Evolutionary conservation across 176 grass and related monocot genomes (phyloP), one percentile per base, ranked within the genome.

Genomic region (Rhipidocladum racemiflorum): DNA sequence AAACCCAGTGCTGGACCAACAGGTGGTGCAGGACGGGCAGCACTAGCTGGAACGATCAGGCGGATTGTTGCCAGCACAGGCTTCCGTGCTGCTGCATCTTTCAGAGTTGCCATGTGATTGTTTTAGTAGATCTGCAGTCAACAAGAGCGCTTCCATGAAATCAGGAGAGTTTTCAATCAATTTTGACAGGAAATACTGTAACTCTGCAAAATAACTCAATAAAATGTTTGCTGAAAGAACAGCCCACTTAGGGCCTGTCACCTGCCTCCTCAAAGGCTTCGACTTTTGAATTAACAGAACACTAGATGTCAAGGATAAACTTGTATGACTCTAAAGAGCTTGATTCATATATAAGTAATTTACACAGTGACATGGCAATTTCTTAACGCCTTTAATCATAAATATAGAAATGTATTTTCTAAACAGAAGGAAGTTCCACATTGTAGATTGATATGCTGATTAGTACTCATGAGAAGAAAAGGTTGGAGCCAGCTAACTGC

Each of bases 11-110:
- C 92, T 40, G 92, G 90, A 15, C 90, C 90, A 55, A 97, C 90
- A 23, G 95, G 95, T 35, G 95, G 92, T 14, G 84, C 95, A 38
- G 92, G 92, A n/a, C 90, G 90, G 16, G 90, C 95, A 18, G 83
- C 92, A 45, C 90, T 92, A 17, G 90, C 92, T 0, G 95, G 88
- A 28, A 97, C 95, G 0, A 89, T 88, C 51, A 93, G 84, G 50
- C 92, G 88, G 84, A 94, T 91, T 30, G 92, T 97, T 30, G 95
- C 92, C n/a, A 88, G 70, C 63, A 97, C 62, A 55, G 89, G 89
- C 25, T 93, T 86, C 40, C 91, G 77, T 18, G 76, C 87, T 30
- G 78, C 91, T 23, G 83, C 83, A 68, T 94, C 91, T 86, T 94
- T 97, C 38, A 94, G 85, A 28, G 89, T 91, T 54, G 94, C 86